Conservation (phyloP, 345 rosid genomes). For the Linum trigynum region DNA sequence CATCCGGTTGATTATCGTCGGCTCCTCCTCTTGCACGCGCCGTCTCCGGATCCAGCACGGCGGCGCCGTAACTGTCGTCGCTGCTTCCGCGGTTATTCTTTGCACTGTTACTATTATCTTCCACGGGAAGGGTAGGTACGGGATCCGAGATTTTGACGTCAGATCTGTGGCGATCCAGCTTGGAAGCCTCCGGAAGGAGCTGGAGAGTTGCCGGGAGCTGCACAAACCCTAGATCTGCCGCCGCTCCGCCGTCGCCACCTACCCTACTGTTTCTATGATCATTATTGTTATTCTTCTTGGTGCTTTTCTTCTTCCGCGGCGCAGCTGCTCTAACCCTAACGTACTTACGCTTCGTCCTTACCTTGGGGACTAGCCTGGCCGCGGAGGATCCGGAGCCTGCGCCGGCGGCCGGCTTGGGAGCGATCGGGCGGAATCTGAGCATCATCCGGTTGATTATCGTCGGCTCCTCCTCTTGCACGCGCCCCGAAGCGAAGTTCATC, state of each 20-base stretch:
- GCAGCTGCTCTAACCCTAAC: slow-evolving; percentile 50
- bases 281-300: slow-evolving; percentile 11
- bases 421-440: slow-evolving; percentile 84
- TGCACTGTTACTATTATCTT: slow-evolving; percentile 14
- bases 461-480: slow-evolving; percentile 22
- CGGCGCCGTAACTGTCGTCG: slow-evolving; percentile 10
- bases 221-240: neutral
- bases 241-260: slow-evolving; percentile 2
- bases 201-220: slow-evolving; percentile 36
- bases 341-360: slow-evolving; percentile 57
- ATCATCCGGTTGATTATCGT: slow-evolving; percentile 43
- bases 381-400: slow-evolving; percentile 13
- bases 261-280: slow-evolving; percentile 5
- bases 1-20: slow-evolving; percentile 38
- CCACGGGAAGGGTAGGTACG: slow-evolving; percentile 15
- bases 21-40: slow-evolving; percentile 29
- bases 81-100: slow-evolving; percentile 5
- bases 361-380: slow-evolving; percentile 13
- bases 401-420: slow-evolving; percentile 56
- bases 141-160: slow-evolving; percentile 2
- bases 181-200: slow-evolving; percentile 35
- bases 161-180: slow-evolving; percentile 13
- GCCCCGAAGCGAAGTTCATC: slow-evolving; percentile 18
- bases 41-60: slow-evolving; percentile 9
- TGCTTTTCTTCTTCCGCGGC: neutral